Base-by-base conservation (phyloP, 2,329 filamentous ascomycete species). In the Aaosphaeria pasadenensis region DNA sequence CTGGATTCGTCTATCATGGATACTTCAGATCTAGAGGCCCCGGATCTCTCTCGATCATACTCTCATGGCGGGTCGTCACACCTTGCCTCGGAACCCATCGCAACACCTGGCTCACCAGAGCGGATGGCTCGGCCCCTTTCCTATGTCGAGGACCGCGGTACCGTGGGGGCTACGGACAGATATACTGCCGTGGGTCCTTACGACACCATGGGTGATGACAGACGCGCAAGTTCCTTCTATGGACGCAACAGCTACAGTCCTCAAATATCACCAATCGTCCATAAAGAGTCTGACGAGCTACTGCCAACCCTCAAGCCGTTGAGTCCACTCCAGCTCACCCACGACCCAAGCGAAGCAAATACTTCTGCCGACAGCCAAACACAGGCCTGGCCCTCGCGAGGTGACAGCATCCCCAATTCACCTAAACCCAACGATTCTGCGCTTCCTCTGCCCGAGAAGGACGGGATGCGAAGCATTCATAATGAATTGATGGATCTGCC, bases 401-500 rank as follows among this genome's bases (percentile, higher is more conserved):
- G 33, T 36, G 33, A 36, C n/a, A 36, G 33, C n/a, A n/a, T 36
- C 33, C 9, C 33, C 33, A 36, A 36, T n/a, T 24, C 17, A 24
- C 33, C 33, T 36, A n/a, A 9, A n/a, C 33, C 7, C 33, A 36
- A 9, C n/a, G n/a, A 9, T 9, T 36, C 33, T 36, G 17, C 17
- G 17, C 17, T 24, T 24, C 17, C 17, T 24, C 17, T 24, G 17
- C 17, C 17, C 17, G 33, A 36, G 7, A 9, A n/a, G n/a, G 7
- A 9, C 9, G 33, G n/a, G 7, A 9, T 55, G 44, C 57, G 58
- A 11, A 55, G 60, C n/a, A 66, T 67, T 4, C 55, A 62, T 36
- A 58, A 57, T 30, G 64, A 69, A 7, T 60, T 69, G 6, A 55
- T 56, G n/a, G 48, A 51, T 41, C 58, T 69, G 7, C 66, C 66